Base-by-base conservation (phyloP, 352 stramenopile genomes). In the Phytopythium oedochilum region DNA sequence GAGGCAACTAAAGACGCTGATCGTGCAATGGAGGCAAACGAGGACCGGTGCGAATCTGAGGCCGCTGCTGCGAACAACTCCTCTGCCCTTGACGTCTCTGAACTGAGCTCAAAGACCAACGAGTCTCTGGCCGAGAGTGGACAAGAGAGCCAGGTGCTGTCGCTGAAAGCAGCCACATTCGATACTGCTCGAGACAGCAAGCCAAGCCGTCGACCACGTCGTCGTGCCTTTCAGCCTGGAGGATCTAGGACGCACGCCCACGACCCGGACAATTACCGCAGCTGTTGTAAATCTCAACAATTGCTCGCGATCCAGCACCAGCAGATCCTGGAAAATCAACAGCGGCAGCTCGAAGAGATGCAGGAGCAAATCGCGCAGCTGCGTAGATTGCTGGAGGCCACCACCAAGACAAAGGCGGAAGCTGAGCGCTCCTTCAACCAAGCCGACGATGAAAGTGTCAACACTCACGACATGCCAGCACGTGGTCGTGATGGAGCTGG, bases 311-410 rank as follows among this genome's bases (percentile, higher is more conserved):
- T 83, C 32, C 78, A 89, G 53, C 82, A 92, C 38, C 82, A 92
- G 34, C 70, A 89, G 60, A 86, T 89, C 29, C 63, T 90, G 17
- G 78, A 90, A 47, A 85, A 89, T 7, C 82, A 92, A 34, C 75
- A 89, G 55, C 64, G 57, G 11, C 82, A 92, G 50, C 55, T 92
- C 17, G 71, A 78, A 23, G 77, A 88, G 34, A 77, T 92, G 70
- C 78, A 89, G 61, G 70, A 79, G 48, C 82, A 92, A 51, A 89
- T 92, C 39, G 48, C 61, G 10, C 66, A 86, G 26, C 55, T 92
- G 12, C 73, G 78, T 7, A 63, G 49, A 0, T 44, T 89, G 23
- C 57, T 92, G 11, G 57, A 67, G 31, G 55, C 48, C 18, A 59
- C 61, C 4, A 58, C 59, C 53, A 56, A 57, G 35, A 69, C 72